Evolutionary conservation across 2,329 filamentous ascomycete species (phyloP).

Genomic region (Fusarium sp.): DNA sequence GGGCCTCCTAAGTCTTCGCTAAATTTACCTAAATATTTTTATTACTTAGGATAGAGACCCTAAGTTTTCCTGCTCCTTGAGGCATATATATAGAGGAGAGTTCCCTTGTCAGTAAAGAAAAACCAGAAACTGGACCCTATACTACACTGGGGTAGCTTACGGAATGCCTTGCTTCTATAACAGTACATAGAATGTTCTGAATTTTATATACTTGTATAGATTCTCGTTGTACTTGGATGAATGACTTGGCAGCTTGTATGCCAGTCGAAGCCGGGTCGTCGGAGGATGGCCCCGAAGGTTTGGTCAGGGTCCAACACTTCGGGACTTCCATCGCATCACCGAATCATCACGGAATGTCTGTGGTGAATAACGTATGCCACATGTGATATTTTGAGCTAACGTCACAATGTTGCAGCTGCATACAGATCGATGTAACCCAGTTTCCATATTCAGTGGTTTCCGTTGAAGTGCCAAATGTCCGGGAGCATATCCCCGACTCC

Average conservation of each 20-base stretch:
- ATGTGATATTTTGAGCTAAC: not conserved
- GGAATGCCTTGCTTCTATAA: not conserved
- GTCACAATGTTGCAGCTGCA: not conserved
- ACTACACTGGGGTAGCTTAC: accelerated
- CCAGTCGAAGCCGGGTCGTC: not conserved
- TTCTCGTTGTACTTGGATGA: not conserved
- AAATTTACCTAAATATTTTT: too few species aligned
- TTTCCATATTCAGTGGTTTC: not conserved
- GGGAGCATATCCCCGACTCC: conserved; percentile 29
- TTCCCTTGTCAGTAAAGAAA: too few species aligned
- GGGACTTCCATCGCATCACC: accelerated
- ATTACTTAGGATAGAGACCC: too few species aligned
- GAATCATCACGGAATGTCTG: not conserved
- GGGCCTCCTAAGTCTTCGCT: too few species aligned
- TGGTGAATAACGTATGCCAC: not conserved
- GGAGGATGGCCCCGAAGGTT: not conserved
- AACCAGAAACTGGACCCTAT: accelerated
- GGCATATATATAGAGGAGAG: not conserved
- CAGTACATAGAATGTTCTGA: not conserved
- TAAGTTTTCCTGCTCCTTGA: not conserved
- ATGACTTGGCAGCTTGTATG: not conserved
- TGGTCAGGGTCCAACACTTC: not conserved
- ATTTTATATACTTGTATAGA: not conserved
- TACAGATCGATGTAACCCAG: not conserved
- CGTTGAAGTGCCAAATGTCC: not conserved